phyloP scores from a whole-genome alignment of 2,329 filamentous ascomycete genomes.

The Penicillium paneum region DNA sequence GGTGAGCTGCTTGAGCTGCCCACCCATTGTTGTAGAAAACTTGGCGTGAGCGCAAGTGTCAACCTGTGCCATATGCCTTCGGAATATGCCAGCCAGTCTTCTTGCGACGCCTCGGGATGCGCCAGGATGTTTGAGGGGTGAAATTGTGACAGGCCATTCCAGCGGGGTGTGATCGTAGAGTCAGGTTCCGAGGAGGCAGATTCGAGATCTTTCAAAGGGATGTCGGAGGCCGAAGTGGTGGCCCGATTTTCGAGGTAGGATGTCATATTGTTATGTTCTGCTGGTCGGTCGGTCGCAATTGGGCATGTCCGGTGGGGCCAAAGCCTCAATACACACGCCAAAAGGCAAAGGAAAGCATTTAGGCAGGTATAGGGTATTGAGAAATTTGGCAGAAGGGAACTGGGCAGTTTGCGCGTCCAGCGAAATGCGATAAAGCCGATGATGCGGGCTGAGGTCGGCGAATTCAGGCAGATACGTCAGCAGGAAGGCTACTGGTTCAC shows the following conservation, averaged over 20 bases:
- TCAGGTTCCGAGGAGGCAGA: constrained; percentile 12
- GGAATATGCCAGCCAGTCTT: constrained; percentile 26
- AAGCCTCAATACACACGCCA: not conserved
- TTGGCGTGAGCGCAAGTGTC: constrained; percentile 34
- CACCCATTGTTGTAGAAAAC: constrained; percentile 36
- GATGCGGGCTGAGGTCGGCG: not conserved
- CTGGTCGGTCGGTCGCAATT: not conserved
- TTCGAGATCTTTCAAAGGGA: constrained; percentile 33
- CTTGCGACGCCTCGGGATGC: constrained; percentile 19
- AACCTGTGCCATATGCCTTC: constrained; percentile 26
- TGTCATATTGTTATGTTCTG: constrained; percentile 13
- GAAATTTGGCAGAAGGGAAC: not conserved
- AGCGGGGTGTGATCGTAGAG: constrained; percentile 13
- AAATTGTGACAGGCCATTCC: constrained; percentile 26
- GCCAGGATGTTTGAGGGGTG: constrained; percentile 25
- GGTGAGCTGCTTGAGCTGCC: constrained; percentile 32
- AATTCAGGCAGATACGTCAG: constrained; percentile 6
- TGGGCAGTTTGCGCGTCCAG: constrained; percentile 5
- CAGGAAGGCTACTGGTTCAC: not conserved
- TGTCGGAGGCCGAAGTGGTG: constrained; percentile 25
- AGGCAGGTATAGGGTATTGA: not conserved
- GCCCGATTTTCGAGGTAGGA: constrained; percentile 12
- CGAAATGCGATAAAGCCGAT: constrained; percentile 2
- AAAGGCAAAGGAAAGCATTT: not conserved
- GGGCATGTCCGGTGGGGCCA: constrained; percentile 4